Conservation (phyloP, 169 alveolate genomes). For the Plasmodium berghei region DNA sequence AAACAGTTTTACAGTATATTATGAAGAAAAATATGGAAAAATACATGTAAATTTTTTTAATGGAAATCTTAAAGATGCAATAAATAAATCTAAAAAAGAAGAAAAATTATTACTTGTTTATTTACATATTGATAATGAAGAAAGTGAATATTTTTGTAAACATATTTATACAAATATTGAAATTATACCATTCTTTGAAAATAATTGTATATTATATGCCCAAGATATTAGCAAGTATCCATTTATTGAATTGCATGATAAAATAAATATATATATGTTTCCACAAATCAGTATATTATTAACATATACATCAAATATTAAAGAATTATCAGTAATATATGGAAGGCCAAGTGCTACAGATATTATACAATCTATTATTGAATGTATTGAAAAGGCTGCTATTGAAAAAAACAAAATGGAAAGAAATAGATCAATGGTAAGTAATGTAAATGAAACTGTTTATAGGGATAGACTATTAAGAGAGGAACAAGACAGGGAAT, state of each 20-base stretch:
- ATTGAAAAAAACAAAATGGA: slow-evolving; percentile 5
- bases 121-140: slow-evolving; percentile 46
- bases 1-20: slow-evolving; percentile 9
- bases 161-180: slow-evolving; percentile 26
- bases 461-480: slow-evolving; percentile 33
- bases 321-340: slow-evolving; percentile 37
- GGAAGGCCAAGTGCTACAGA: slow-evolving; percentile 26
- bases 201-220: slow-evolving; percentile 21
- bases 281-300: slow-evolving; percentile 43
- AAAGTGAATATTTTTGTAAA: slow-evolving; percentile 34
- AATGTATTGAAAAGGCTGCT: slow-evolving; percentile 26
- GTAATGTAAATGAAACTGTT: background rate
- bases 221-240: slow-evolving; percentile 35
- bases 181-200: slow-evolving; percentile 24
- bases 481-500: slow-evolving; percentile 67
- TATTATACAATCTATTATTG: slow-evolving; percentile 16
- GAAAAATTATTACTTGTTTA: slow-evolving; percentile 50
- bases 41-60: slow-evolving; percentile 27
- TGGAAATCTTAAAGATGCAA: slow-evolving; percentile 61
- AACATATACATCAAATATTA: slow-evolving; percentile 8
- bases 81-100: slow-evolving; percentile 23
- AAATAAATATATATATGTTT: slow-evolving; percentile 22
- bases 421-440: background rate
- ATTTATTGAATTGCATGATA: slow-evolving; percentile 4
- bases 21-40: slow-evolving; percentile 32